Conservation (phyloP, 805 yeast genomes). For the Wickerhamiella hasegawae region DNA sequence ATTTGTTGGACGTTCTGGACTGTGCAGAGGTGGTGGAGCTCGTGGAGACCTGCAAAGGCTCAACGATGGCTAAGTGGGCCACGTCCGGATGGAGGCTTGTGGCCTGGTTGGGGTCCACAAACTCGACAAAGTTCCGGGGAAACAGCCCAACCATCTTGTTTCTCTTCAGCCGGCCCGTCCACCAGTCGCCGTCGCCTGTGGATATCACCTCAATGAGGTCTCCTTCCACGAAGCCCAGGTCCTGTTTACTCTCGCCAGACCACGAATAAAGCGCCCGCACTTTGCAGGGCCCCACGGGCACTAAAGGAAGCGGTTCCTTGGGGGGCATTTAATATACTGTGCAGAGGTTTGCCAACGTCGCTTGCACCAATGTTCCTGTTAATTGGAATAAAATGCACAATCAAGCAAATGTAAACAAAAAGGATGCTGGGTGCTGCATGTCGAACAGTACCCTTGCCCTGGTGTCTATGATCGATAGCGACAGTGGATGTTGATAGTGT, state of each 20-base stretch:
- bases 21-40: not conserved
- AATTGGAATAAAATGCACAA: too few relatives aligned
- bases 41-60: not conserved
- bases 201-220: slow-evolving; percentile 75
- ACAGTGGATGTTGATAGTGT: too few relatives aligned
- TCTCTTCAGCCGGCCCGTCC: slow-evolving; percentile 69
- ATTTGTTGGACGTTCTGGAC: slow-evolving; percentile 7
- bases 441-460: too few relatives aligned
- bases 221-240: slow-evolving; percentile 86
- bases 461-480: too few relatives aligned
- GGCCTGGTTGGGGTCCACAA: slow-evolving; percentile 22
- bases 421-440: too few relatives aligned
- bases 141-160: slow-evolving; percentile 74
- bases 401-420: too few relatives aligned
- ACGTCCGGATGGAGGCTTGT: slow-evolving; percentile 2
- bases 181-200: slow-evolving; percentile 80
- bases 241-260: slow-evolving; percentile 84
- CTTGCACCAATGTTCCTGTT: too few relatives aligned
- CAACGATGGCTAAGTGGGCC: slow-evolving; percentile 1
- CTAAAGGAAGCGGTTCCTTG: not conserved
- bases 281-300: slow-evolving; percentile 37
- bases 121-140: slow-evolving; percentile 71
- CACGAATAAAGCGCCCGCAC: slow-evolving; percentile 79
- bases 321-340: too few relatives aligned
- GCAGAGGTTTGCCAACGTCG: too few relatives aligned